Evolutionary conservation across 2,329 filamentous ascomycete species (phyloP).

Genomic region (Septoria linicola): DNA sequence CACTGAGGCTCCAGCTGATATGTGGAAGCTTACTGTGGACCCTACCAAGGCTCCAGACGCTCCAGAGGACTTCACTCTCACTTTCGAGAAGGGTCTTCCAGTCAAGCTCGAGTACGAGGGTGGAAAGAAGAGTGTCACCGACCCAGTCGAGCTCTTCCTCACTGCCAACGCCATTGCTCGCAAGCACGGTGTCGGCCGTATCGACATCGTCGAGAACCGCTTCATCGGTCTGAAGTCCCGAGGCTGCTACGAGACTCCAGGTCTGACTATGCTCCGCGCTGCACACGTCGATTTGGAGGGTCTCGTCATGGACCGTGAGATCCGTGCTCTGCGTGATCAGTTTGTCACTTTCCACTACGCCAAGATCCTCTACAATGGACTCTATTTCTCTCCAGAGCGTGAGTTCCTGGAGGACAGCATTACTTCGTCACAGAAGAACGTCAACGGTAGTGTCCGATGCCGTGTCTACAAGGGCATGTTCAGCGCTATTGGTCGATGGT

Average conservation of each 20-base stretch:
- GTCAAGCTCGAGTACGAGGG: constrained; percentile 62
- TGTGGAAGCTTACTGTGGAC: constrained; percentile 73
- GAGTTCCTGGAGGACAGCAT: constrained; percentile 69
- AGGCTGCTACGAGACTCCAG: constrained; percentile 74
- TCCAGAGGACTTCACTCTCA: constrained; percentile 68
- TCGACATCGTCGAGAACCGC: constrained; percentile 81
- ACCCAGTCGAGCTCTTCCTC: constrained; percentile 70
- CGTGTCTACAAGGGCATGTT: constrained; percentile 67
- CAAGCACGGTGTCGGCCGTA: constrained; percentile 71
- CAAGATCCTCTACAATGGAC: constrained; percentile 60
- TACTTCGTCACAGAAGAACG: constrained; percentile 58
- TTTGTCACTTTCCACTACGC: constrained; percentile 66
- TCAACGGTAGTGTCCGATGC: constrained; percentile 62
- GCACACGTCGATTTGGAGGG: constrained; percentile 65
- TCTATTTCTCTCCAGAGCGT: constrained; percentile 69
- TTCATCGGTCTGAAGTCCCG: constrained; percentile 78
- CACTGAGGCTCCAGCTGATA: constrained; percentile 68
- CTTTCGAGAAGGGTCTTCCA: constrained; percentile 74
- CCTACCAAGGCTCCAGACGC: constrained; percentile 68
- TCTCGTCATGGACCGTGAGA: constrained; percentile 66
- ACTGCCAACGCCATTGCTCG: constrained; percentile 69
- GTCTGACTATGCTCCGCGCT: constrained; percentile 55
- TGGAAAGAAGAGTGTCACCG: constrained; percentile 60
- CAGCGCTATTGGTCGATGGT: constrained; percentile 58
- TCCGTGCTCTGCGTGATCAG: constrained; percentile 68